Evolutionary conservation across 176 grass and related monocot genomes (phyloP).

Genomic region (Miscanthus lutarioriparius): DNA sequence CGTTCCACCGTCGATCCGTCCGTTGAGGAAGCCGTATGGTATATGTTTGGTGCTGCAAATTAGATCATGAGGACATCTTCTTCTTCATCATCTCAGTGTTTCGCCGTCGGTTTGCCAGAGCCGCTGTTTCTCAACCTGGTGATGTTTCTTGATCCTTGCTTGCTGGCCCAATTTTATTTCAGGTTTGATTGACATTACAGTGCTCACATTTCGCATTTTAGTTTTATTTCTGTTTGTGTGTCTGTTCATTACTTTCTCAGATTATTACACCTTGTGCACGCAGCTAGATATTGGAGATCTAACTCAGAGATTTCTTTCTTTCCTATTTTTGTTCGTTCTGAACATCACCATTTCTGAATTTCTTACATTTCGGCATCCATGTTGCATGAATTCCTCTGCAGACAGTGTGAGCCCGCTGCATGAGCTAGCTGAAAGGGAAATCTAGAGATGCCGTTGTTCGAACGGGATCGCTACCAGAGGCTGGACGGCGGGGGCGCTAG

Average conservation of each 20-base stretch:
- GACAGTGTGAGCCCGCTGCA: background rate
- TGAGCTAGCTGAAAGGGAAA: constrained; percentile 15
- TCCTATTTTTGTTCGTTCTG: background rate
- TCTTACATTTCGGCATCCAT: background rate
- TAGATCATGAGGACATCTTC: background rate
- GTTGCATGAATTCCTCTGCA: constrained; percentile 1
- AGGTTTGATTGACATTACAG: background rate
- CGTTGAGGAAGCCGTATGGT: too few species aligned
- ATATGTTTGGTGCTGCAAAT: background rate
- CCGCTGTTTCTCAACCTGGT: background rate
- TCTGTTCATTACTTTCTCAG: background rate
- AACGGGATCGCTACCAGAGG: constrained; percentile 55
- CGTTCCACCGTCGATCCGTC: background rate
- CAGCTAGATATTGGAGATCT: too few species aligned
- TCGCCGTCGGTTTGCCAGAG: background rate
- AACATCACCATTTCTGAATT: background rate
- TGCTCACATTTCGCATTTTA: background rate
- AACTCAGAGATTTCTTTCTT: too few species aligned
- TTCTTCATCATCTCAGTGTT: constrained; percentile 7
- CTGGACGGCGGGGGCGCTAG: constrained; percentile 4
- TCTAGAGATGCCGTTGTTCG: constrained; percentile 64
- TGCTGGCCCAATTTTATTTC: background rate
- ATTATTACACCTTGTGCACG: background rate
- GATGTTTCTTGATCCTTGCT: constrained; percentile 11
- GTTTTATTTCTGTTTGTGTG: background rate